Evolutionary conservation across 2,329 filamentous ascomycete species (phyloP).

Genomic region (Claviceps pusilla): DNA sequence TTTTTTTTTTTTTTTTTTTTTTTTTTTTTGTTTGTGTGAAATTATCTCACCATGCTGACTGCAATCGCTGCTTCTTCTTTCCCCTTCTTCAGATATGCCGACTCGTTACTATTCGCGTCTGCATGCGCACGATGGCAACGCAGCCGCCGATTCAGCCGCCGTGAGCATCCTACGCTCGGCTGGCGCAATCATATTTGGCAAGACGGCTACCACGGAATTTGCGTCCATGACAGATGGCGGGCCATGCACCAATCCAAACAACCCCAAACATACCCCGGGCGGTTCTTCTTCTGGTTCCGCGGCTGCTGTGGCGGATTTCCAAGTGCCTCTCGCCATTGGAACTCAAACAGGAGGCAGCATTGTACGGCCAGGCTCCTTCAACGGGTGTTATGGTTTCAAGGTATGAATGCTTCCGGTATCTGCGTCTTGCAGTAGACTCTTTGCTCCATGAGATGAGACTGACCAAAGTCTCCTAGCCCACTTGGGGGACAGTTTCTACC

Average conservation of each 20-base stretch:
- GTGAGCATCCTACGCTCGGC: constrained; percentile 36
- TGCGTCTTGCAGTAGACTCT: neutral
- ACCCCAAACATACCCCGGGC: constrained; percentile 47
- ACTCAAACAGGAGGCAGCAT: constrained; percentile 53
- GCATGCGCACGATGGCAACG: constrained; percentile 27
- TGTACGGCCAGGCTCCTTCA: constrained; percentile 50
- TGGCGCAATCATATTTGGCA: constrained; percentile 39
- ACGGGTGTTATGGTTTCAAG: constrained; percentile 49
- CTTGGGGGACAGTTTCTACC: constrained; percentile 45
- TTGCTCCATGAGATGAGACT: neutral
- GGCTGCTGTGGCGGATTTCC: constrained; percentile 50
- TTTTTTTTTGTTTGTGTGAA: too few relatives aligned
- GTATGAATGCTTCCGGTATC: neutral
- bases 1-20: too few relatives aligned
- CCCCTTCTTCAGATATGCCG: constrained; percentile 31
- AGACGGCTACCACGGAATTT: constrained; percentile 47
- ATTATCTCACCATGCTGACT: neutral
- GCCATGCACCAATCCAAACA: constrained; percentile 48
- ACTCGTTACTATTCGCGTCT: constrained; percentile 41
- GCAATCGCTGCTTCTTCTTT: neutral
- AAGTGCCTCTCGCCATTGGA: constrained; percentile 44
- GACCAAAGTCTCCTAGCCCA: constrained; percentile 25
- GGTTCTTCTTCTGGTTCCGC: constrained; percentile 54
- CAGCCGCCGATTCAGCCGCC: constrained; percentile 34
- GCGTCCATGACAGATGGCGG: constrained; percentile 41